Evolutionary conservation across 495 filamentous ascomycete species (phyloP), one percentile per base, ranked within the genome.

Genomic region (Diplogelasinospora grovesii): DNA sequence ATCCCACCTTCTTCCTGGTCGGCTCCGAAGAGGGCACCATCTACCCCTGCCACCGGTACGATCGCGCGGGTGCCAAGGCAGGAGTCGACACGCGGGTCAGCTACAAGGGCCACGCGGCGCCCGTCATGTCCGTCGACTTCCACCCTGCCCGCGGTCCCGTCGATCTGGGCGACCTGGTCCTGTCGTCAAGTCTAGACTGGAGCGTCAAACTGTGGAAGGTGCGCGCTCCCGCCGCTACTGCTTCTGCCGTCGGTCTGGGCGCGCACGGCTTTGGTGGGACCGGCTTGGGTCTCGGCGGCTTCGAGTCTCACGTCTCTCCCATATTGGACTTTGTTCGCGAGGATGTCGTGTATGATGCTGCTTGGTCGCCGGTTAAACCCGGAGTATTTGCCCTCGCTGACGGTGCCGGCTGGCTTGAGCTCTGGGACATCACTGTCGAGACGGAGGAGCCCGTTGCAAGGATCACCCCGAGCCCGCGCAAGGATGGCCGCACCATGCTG

Each of bases 21-120:
- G 92, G 92, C 28, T 93, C 89, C 3, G 92, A 99, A 67, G 89
- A 97, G 70, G 92, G 92, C 22, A 77, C 83, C 40, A 95, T 99
- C 45, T 92, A 86, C 64, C 88, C 92, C 1, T 95, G 92, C 61
- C 93, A 97, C 57, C 81, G 92, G 23, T 97, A 97, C 62, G 92
- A 97, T 56, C 82, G 92, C 48, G 92, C 92, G 2, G 92, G 93
- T 29, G 90, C 92, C 29, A 96, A 95, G 63, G 89, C 92, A 3
- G 92, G 92, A 36, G 87, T 94, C 20, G 92, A 99, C 54, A 69
- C 80, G 30, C 75, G 88, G 43, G 78, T 95, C 45, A 74, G 74
- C 27, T 99, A 97, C 60, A 75, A 75, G 49, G 89, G 86, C 26
- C 92, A 99, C 52, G 77, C 85, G 27, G 92, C 88, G 6, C 92